Conservation (phyloP, 164 flowering plant genomes). For the Aristolochia contorta region DNA sequence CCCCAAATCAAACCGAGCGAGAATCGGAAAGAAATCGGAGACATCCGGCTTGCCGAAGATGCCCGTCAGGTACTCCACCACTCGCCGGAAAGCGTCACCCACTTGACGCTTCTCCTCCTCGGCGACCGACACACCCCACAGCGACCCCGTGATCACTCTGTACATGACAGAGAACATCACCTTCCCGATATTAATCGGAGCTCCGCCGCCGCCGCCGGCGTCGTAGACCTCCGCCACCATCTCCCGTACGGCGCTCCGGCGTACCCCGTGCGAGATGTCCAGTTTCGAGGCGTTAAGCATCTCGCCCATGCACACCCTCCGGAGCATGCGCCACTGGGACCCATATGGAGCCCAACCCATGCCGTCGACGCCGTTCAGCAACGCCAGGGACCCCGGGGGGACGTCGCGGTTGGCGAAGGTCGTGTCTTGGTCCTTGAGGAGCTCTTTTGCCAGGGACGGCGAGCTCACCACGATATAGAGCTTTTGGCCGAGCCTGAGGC, state of each 20-base stretch:
- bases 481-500: constrained; percentile 1
- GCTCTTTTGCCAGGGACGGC: constrained; percentile 6
- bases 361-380: constrained; percentile 3
- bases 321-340: constrained; percentile 6
- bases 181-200: constrained; percentile 6
- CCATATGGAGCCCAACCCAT: constrained; percentile 8
- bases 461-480: constrained; percentile 6
- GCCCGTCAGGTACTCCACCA: constrained; percentile 1
- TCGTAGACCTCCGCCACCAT: neutral
- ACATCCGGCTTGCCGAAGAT: constrained; percentile 13
- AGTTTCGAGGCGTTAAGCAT: constrained; percentile 8
- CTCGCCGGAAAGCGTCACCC: constrained; percentile 5
- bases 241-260: constrained; percentile 6
- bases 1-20: constrained; percentile 23
- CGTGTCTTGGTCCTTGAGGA: constrained; percentile 5
- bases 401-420: constrained; percentile 14
- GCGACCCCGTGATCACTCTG: constrained; percentile 8
- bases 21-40: constrained; percentile 21
- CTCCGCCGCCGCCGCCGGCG: constrained; percentile 1
- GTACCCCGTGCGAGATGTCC: neutral
- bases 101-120: constrained; percentile 5
- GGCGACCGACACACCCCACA: constrained; percentile 9
- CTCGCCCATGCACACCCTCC: constrained; percentile 9
- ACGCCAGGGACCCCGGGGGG: neutral
- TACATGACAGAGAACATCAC: constrained; percentile 7